Evolutionary conservation across 192 early-diverging fungal genomes (phyloP).

Genomic region (Coemansia sp.): DNA sequence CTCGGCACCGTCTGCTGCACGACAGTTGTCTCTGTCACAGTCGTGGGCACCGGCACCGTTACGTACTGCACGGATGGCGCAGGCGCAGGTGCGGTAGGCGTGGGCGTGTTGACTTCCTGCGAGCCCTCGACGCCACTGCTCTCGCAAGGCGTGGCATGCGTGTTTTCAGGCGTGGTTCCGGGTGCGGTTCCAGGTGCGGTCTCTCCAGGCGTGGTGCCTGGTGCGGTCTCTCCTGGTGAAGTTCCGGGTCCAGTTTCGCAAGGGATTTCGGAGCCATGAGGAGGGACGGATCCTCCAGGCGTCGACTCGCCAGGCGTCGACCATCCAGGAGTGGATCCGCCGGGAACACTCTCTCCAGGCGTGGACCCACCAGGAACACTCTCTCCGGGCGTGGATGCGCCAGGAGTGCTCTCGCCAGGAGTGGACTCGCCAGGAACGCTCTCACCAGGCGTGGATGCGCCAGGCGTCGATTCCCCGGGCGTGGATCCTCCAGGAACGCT

Average conservation of each 20-base stretch:
- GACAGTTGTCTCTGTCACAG: constrained; percentile 26
- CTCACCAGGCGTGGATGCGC: constrained; percentile 7
- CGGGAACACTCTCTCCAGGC: constrained; percentile 6
- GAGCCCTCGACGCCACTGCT: constrained; percentile 11
- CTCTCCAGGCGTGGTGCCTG: constrained; percentile 5
- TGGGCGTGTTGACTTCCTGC: constrained; percentile 8
- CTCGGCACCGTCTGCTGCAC: constrained; percentile 36
- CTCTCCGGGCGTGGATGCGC: constrained; percentile 5
- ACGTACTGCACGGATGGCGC: constrained; percentile 12
- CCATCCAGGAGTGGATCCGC: constrained; percentile 1
- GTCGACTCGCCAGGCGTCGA: constrained; percentile 4
- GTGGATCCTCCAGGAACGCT: constrained; percentile 11
- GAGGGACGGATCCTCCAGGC: neutral
- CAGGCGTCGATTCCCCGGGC: constrained; percentile 7
- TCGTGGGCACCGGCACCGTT: constrained; percentile 29
- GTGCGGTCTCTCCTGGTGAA: constrained; percentile 6
- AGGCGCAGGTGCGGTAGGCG: constrained; percentile 5
- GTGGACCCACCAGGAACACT: neutral
- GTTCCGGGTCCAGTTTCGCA: constrained; percentile 15
- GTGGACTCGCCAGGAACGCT: neutral
- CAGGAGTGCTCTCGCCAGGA: constrained; percentile 10
- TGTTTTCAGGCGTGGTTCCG: constrained; percentile 8
- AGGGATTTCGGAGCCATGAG: neutral
- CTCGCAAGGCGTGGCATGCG: constrained; percentile 2
- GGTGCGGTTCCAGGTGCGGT: constrained; percentile 9